phyloP scores from a whole-genome alignment of 805 yeast genomes.

The Candida dajiaensis region DNA sequence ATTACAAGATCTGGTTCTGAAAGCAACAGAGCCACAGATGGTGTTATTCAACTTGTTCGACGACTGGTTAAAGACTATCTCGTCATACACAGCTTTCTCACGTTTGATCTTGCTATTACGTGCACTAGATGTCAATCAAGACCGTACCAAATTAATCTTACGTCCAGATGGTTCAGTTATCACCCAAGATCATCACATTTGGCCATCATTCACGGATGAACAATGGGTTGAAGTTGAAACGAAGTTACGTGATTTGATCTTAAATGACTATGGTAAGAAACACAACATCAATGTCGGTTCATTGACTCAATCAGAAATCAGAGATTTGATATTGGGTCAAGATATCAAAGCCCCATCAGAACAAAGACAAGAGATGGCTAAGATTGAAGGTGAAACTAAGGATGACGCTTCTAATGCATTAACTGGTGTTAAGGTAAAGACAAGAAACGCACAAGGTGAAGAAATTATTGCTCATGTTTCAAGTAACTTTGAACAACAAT shows the following conservation, averaged over 20 bases:
- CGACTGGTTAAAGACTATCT: constrained; percentile 82
- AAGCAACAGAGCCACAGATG: constrained; percentile 92
- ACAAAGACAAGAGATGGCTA: constrained; percentile 78
- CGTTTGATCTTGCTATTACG: constrained; percentile 78
- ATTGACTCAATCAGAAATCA: constrained; percentile 85
- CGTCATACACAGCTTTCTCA: constrained; percentile 91
- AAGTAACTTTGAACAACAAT: constrained; percentile 76
- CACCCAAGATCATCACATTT: constrained; percentile 75
- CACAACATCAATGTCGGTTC: constrained; percentile 82
- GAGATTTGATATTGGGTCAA: constrained; percentile 93
- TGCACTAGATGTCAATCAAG: constrained; percentile 73
- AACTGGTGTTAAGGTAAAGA: constrained; percentile 64
- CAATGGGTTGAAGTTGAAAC: constrained; percentile 92
- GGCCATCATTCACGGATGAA: constrained; percentile 88
- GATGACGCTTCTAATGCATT: constrained; percentile 29
- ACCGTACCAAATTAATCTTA: constrained; percentile 66
- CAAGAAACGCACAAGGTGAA: constrained; percentile 92
- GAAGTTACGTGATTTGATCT: constrained; percentile 79
- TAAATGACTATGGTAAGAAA: constrained; percentile 78
- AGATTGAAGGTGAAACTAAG: constrained; percentile 49
- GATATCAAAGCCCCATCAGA: constrained; percentile 87
- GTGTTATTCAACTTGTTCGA: constrained; percentile 86
- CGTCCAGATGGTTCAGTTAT: constrained; percentile 66
- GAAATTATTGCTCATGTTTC: constrained; percentile 93
- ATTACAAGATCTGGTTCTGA: constrained; percentile 67